Evolutionary conservation across 257 asterid species (phyloP).

Genomic region (Solanum ahanhuiri): DNA sequence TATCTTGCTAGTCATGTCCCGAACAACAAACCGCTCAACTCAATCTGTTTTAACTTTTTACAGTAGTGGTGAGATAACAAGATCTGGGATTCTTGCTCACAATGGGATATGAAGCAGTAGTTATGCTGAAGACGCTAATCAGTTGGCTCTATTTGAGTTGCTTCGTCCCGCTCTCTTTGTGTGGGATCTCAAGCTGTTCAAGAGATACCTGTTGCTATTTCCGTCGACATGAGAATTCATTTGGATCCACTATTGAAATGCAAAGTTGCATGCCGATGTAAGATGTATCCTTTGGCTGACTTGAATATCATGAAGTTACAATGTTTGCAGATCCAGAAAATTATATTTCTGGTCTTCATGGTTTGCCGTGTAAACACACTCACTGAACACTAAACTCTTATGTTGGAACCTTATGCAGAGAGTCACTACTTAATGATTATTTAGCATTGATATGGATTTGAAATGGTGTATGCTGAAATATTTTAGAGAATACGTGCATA

Average conservation of each 20-base stretch:
- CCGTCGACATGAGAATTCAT: neutral
- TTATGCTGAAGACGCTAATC: neutral
- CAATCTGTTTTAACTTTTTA: neutral
- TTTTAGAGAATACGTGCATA: neutral
- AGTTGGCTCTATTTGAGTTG: neutral
- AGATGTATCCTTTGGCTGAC: neutral
- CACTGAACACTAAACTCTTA: neutral
- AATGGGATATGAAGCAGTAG: neutral
- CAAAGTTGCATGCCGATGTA: neutral
- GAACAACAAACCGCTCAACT: neutral
- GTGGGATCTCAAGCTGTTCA: neutral
- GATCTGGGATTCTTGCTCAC: neutral
- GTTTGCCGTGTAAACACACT: neutral
- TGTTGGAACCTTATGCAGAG: neutral
- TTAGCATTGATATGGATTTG: neutral
- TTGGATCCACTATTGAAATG: neutral
- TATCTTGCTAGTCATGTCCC: neutral
- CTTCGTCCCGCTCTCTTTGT: neutral
- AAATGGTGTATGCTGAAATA: neutral
- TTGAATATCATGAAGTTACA: neutral
- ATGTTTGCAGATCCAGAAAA: neutral
- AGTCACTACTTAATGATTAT: neutral
- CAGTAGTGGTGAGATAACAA: neutral
- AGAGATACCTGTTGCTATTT: neutral
- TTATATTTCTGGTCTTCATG: neutral